phyloP scores from a whole-genome alignment of 176 grass and related monocot species.

The Bromus sterilis region DNA sequence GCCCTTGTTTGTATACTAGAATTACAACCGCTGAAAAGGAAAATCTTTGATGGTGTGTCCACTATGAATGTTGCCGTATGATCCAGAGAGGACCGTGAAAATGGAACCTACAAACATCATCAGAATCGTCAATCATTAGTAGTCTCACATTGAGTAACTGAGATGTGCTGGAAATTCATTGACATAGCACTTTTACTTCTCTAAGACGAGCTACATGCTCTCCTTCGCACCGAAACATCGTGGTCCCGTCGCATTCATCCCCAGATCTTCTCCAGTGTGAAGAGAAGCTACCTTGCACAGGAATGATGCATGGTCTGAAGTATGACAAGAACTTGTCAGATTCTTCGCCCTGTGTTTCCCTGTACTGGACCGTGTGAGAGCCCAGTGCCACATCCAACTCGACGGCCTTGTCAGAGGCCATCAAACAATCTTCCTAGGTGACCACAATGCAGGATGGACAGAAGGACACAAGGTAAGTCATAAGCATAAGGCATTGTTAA shows the following conservation, averaged over 20 bases:
- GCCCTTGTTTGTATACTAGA: conserved; percentile 68
- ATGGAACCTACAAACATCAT: conserved; percentile 40
- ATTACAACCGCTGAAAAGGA: conserved; percentile 74
- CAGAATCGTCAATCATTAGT: not conserved
- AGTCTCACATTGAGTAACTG: not conserved
- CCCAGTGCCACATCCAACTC: conserved; percentile 74
- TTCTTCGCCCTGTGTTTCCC: conserved; percentile 72
- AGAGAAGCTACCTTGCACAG: conserved; percentile 48
- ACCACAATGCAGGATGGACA: conserved; percentile 5
- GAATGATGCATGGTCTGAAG: conserved; percentile 87
- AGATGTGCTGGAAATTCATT: not conserved
- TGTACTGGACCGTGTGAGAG: conserved; percentile 66
- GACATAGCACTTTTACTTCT: conserved; percentile 37
- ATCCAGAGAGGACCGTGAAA: conserved; percentile 55
- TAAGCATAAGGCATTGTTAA: not conserved
- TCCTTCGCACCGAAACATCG: conserved; percentile 71
- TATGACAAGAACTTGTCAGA: conserved; percentile 87
- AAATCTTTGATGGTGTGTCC: conserved; percentile 66
- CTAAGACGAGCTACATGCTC: conserved; percentile 72
- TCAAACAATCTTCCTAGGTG: conserved; percentile 50
- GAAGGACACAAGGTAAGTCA: not conserved
- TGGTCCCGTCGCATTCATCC: conserved; percentile 19
- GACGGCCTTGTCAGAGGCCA: conserved; percentile 68
- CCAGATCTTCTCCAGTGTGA: conserved; percentile 24
- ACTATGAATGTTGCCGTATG: conserved; percentile 75